These are phyloP conservation scores for Tubosaeta sp. DNA, from an alignment of 768 basidiomycete species.

Conservation along the genomic window DNA sequence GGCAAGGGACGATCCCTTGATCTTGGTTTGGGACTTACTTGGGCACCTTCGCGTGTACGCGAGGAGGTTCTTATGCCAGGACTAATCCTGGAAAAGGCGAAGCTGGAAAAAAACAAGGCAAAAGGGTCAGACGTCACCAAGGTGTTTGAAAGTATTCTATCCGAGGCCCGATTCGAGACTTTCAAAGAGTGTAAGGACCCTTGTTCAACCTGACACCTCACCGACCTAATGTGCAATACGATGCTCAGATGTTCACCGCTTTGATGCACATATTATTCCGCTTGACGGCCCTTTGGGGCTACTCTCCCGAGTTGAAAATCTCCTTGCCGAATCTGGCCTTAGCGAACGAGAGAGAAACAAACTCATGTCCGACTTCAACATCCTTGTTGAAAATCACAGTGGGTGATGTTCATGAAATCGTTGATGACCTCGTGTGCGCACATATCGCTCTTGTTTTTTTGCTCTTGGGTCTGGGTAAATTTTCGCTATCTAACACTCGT, in stretches of 20 bases:
- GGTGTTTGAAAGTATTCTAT: constrained; percentile 33
- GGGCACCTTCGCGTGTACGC: constrained; percentile 66
- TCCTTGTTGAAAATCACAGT: constrained; percentile 43
- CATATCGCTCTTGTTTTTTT: constrained; percentile 1
- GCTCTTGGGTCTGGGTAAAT: constrained; percentile 21
- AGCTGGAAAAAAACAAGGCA: constrained; percentile 14
- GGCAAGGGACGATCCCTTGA: constrained; percentile 69
- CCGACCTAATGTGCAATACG: constrained; percentile 14
- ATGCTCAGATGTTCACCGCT: constrained; percentile 61
- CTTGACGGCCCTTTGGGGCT: constrained; percentile 73
- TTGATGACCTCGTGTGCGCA: constrained; percentile 5
- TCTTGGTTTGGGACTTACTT: constrained; percentile 62
- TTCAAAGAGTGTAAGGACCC: constrained; percentile 61
- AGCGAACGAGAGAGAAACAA: constrained; percentile 43
- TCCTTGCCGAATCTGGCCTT: constrained; percentile 50
- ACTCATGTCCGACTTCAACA: constrained; percentile 57
- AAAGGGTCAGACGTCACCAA: constrained; percentile 33
- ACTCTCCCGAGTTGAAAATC: constrained; percentile 55
- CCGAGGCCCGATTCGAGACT: constrained; percentile 35
- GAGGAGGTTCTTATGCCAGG: constrained; percentile 62
- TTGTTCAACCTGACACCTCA: constrained; percentile 3
- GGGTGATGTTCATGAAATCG: constrained; percentile 12
- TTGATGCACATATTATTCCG: constrained; percentile 70
- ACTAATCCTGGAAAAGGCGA: constrained; percentile 24
- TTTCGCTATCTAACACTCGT: constrained; percentile 22